Conservation (phyloP, 2,329 filamentous ascomycete genomes). For the Ascochyta lentis region DNA sequence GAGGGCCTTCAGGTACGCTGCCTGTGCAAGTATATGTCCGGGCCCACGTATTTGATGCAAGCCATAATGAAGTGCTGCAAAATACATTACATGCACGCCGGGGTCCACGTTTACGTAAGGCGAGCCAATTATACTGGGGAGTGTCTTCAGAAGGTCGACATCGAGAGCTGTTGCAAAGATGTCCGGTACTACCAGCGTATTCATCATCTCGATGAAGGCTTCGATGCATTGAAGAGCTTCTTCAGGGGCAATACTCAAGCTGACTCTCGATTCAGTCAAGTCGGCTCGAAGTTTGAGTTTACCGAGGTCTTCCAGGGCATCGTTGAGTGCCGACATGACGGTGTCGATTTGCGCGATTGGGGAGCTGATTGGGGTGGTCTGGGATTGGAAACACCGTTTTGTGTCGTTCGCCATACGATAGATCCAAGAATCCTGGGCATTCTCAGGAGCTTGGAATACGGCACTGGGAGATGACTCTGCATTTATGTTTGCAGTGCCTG, state of each 20-base stretch:
- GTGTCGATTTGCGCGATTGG: constrained; percentile 31
- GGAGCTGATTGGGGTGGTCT: constrained; percentile 28
- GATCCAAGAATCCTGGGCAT: constrained; percentile 27
- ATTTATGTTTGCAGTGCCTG: too few relatives aligned
- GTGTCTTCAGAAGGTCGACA: constrained; percentile 23
- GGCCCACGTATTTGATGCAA: constrained; percentile 25
- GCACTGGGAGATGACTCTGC: neutral
- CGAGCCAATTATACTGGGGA: constrained; percentile 36
- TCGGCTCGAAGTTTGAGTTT: constrained; percentile 32
- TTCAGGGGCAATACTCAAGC: constrained; percentile 23
- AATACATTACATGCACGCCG: constrained; percentile 34
- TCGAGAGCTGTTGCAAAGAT: constrained; percentile 22
- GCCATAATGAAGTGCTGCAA: constrained; percentile 37
- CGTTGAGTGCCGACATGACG: constrained; percentile 36
- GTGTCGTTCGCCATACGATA: constrained; percentile 38
- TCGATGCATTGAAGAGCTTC: constrained; percentile 32
- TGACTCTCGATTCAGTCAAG: constrained; percentile 9
- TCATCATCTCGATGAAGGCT: constrained; percentile 24
- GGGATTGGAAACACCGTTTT: constrained; percentile 31
- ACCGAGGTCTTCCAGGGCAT: constrained; percentile 36
- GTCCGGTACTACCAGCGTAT: constrained; percentile 29
- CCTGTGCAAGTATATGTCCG: constrained; percentile 19
- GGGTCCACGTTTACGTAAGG: constrained; percentile 37
- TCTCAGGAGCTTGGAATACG: neutral
- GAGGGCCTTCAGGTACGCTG: constrained; percentile 36